Conservation (phyloP, 1,284 basidiomycete genomes). For the Pholiota adiposa region DNA sequence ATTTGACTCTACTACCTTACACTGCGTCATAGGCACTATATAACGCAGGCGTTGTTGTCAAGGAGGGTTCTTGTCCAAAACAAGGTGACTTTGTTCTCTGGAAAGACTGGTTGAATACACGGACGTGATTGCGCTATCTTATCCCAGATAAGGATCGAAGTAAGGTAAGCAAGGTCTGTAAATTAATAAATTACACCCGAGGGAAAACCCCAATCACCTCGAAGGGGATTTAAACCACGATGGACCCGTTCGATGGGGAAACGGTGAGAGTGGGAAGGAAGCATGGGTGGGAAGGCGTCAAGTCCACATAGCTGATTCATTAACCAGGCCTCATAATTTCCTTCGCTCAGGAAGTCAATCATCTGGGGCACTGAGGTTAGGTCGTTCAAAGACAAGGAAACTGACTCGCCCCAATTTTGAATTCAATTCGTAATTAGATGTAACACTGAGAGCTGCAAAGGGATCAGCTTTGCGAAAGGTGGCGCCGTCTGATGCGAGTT, state of each 20-base stretch:
- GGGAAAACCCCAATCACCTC: slow-evolving; percentile 13
- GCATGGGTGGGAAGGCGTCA: not conserved
- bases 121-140: not conserved
- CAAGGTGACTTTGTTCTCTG: slow-evolving; percentile 14
- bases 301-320: not conserved
- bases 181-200: slow-evolving; percentile 11
- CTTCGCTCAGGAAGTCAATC: slow-evolving; percentile 3
- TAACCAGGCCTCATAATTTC: not conserved
- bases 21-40: slow-evolving; percentile 7
- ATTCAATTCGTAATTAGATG: not conserved
- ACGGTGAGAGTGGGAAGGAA: slow-evolving; percentile 28
- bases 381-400: not conserved
- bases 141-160: slow-evolving; percentile 2
- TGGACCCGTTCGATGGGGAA: slow-evolving; percentile 23
- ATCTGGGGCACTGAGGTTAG: not conserved
- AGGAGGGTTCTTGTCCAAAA: slow-evolving; percentile 6
- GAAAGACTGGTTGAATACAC: slow-evolving; percentile 3
- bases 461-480: slow-evolving; percentile 6
- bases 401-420: not conserved
- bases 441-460: not conserved
- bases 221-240: slow-evolving; percentile 18
- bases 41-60: slow-evolving; percentile 3
- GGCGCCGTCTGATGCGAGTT: slow-evolving; percentile 16
- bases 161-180: not conserved
- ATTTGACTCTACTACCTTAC: not conserved